Base-by-base conservation (phyloP, 164 flowering plant genomes). In the Aristolochia californica region DNA sequence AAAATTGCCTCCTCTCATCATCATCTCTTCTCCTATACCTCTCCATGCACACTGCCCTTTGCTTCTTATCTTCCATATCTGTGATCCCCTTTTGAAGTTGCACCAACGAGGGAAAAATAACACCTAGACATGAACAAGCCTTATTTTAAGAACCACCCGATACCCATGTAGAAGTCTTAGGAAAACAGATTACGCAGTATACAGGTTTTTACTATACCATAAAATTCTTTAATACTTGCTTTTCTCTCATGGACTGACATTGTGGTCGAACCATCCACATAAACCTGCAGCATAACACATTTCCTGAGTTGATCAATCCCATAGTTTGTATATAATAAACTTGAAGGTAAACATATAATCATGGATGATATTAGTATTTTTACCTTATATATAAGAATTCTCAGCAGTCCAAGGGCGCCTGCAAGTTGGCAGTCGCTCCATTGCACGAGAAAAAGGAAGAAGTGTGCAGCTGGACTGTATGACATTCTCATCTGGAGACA, bases 401-500 rank as follows among this genome's bases (percentile, higher is more conserved):
- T 76, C 25, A 85, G 64, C 68, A 84, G 74, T 25, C 91, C 91
- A 58, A 90, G 91, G 43, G 91, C 82, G 61, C 94, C 95, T 1
- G 95, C 95, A 59, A 90, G 87, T 68, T 83, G 66, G 65, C 93
- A 85, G 68, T 90, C 94, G 1, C 94, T 85, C 97, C 97, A 90
- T 49, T 87, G 97, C 21, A 90, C 93, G 2, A 87, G 75, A 69
- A 90, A 90, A 48, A 90, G 91, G 65, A 90, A 83, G 21, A 90
- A 60, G 50, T 85, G 94, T 13, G 96, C 95, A 13, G 80, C 91
- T 48, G 97, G 91, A 62, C 97, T 85, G 75, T 85, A 87, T 22
- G 96, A 83, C 83, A 90, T 72, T 71, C 96, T 79, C 97, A 85
- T 83, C 77, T 90, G 97, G 40, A 90, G 80, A 66, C 91, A 90